Conservation (phyloP, 495 filamentous ascomycete species). For the Staphylotrichum tortipilum region DNA sequence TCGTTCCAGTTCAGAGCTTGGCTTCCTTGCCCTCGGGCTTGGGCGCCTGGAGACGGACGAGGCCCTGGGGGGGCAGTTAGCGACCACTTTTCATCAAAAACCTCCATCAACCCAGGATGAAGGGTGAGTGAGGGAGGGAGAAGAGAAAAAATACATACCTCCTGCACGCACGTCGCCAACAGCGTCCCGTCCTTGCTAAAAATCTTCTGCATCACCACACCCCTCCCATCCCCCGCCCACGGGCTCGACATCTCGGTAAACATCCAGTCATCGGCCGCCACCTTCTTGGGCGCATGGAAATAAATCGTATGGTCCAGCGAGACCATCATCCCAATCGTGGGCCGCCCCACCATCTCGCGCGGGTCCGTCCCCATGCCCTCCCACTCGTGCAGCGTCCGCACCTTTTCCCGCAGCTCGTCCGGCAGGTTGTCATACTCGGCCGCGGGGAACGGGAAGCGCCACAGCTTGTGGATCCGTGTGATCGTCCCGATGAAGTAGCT, state of each 20-base stretch:
- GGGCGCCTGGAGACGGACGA: conserved; percentile 19
- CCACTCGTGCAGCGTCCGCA: conserved; percentile 31
- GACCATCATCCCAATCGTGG: conserved; percentile 87
- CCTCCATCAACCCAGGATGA: too few species aligned
- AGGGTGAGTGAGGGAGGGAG: neutral
- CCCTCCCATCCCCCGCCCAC: conserved; percentile 88
- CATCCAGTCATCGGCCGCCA: conserved; percentile 90
- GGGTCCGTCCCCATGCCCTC: conserved; percentile 33
- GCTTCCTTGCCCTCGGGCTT: conserved; percentile 16
- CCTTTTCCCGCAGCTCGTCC: conserved; percentile 18
- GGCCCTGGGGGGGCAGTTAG: conserved; percentile 7
- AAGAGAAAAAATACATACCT: conserved; percentile 39
- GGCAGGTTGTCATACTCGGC: conserved; percentile 27
- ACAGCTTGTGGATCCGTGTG: conserved; percentile 62
- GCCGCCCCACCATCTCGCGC: conserved; percentile 32
- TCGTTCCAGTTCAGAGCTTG: conserved; percentile 10
- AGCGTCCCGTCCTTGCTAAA: conserved; percentile 74
- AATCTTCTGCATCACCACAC: conserved; percentile 78
- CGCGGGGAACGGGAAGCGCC: conserved; percentile 44
- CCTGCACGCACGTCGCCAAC: conserved; percentile 80
- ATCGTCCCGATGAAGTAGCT: conserved; percentile 90
- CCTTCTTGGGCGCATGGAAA: conserved; percentile 75
- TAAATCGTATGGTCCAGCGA: conserved; percentile 90
- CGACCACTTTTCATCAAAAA: neutral
- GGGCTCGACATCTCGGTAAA: conserved; percentile 83